Percentiles rank a stretch among this genome's conserved stretches.
These are phyloP conservation scores for Phoenix roebelenii DNA, from an alignment of 176 grass and related monocot species.

Conservation along the genomic window DNA sequence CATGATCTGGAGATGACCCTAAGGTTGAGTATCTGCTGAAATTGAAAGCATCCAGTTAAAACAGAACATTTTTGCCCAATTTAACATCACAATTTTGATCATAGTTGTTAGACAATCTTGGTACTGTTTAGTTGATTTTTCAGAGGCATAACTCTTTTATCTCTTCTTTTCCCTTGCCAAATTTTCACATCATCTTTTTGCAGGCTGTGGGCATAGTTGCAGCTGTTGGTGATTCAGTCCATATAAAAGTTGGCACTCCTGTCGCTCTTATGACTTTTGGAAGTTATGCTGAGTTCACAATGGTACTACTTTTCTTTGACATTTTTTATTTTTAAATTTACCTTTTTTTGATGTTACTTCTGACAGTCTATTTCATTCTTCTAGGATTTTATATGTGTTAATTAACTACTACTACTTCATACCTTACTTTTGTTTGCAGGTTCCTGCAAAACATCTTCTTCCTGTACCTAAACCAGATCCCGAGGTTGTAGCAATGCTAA, in stretches of 20 bases:
- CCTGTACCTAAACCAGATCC: slow-evolving; percentile 87
- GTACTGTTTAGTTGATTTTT: no score
- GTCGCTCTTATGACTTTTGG: slow-evolving; percentile 97
- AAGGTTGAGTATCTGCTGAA: no score
- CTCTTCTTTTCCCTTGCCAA: background rate
- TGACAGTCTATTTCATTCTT: no score
- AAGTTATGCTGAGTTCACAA: slow-evolving; percentile 73
- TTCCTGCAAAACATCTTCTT: slow-evolving; percentile 91
- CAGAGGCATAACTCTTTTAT: no score
- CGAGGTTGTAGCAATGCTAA: slow-evolving; percentile 94
- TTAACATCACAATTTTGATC: no score
- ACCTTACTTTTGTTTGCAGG: slow-evolving; percentile 38
- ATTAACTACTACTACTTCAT: slow-evolving; percentile 1
- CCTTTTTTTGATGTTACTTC: no score
- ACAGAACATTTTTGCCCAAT: no score
- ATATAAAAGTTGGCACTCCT: slow-evolving; percentile 76
- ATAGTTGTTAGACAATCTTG: no score
- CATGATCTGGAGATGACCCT: no score
- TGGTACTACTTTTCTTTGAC: slow-evolving; percentile 34
- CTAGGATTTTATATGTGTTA: no score
- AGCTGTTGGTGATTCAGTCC: slow-evolving; percentile 70
- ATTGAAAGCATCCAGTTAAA: no score
- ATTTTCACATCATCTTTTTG: slow-evolving; percentile 10
- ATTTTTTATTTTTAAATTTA: slow-evolving; percentile 9
- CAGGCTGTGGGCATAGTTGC: slow-evolving; percentile 92